A percentile compares a stretch with the other conserved stretches of the same genome.
phyloP scores from a whole-genome alignment of 2,329 filamentous ascomycete species.

The Coniochaeta pulveracea region DNA sequence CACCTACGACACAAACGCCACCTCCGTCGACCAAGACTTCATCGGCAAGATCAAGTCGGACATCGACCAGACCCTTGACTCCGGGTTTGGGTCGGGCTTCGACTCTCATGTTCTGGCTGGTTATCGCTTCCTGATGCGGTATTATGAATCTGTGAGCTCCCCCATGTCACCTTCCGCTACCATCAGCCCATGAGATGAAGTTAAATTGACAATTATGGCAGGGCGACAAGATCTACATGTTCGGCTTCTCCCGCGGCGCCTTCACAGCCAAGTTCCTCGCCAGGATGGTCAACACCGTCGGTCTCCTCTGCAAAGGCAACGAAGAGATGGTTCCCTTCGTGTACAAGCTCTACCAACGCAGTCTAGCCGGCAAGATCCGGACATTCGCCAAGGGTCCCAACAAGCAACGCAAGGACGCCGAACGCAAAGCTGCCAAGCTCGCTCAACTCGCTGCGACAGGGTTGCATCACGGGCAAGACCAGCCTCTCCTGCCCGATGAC shows the following conservation, averaged over 20 bases:
- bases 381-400: constrained; percentile 11
- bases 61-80: constrained; percentile 27
- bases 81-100: constrained; percentile 33
- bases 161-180: neutral
- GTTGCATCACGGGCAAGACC: too few relatives aligned
- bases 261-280: constrained; percentile 42
- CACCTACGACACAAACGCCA: constrained; percentile 33
- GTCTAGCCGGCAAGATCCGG: constrained; percentile 25
- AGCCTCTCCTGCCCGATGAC: too few relatives aligned
- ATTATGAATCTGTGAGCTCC: constrained; percentile 28
- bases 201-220: constrained; percentile 10
- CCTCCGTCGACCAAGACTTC: constrained; percentile 25
- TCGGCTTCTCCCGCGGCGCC: constrained; percentile 40
- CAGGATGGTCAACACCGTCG: constrained; percentile 36
- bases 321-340: constrained; percentile 41
- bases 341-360: too few relatives aligned
- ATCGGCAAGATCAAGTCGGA: constrained; percentile 21
- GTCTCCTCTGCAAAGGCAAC: too few relatives aligned
- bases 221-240: constrained; percentile 40
- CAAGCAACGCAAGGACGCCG: constrained; percentile 6
- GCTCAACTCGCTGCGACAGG: constrained; percentile 19
- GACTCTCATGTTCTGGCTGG: constrained; percentile 39
- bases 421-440: constrained; percentile 5
- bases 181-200: too few relatives aligned
- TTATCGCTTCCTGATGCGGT: constrained; percentile 43